Base-by-base conservation (phyloP, 257 asterid species). In the Echium plantagineum region DNA sequence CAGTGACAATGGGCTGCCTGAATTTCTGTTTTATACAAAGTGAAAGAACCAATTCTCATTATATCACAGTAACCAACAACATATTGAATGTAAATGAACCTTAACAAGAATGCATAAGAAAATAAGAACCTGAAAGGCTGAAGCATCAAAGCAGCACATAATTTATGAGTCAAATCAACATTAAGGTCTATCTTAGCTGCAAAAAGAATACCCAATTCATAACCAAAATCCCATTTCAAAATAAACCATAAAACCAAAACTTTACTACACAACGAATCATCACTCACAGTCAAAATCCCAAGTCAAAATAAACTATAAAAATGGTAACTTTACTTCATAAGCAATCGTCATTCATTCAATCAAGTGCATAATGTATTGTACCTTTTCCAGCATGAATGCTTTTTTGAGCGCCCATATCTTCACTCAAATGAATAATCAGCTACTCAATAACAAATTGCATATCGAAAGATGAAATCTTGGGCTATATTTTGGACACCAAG, bases 371-470 rank as follows among this genome's bases (percentile, higher is more conserved):
- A 28, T 28, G 32, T 28, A 62, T 6, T 42, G 68, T 57, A 88
- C 97, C 97, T 70, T 89, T 84, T 75, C 98, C 98, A 32, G 87
- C 94, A 57, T 81, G 94, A 80, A 91, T 81, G 82, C 98, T 91
- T 73, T 84, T 82, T 80, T 82, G 95, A 83, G 94, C 97, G 67
- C 97, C 98, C 96, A 91, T 88, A 79, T 77, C 81, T 80, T 77
- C n/a, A n/a, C n/a, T n/a, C n/a, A 52, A 62, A 62, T 63, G 55
- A 61, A 49, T 12, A 35, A 35, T 35, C 46, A 3, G 66, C 66
- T 75, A 74, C 74, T 68, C 69, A 64, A 66, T 21, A 57, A 20
- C 20, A 20, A 54, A 57, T 30, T 24, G 54, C 57, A 58, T 21
- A 53, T 52, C 53, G 10, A 42, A 42, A 12, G 17, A 2, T 10